Percentiles rank a stretch among this genome's conserved stretches.
Evolutionary conservation across 2,329 filamentous ascomycete genomes (phyloP).

Genomic region (Ceratocystis ficicola): DNA sequence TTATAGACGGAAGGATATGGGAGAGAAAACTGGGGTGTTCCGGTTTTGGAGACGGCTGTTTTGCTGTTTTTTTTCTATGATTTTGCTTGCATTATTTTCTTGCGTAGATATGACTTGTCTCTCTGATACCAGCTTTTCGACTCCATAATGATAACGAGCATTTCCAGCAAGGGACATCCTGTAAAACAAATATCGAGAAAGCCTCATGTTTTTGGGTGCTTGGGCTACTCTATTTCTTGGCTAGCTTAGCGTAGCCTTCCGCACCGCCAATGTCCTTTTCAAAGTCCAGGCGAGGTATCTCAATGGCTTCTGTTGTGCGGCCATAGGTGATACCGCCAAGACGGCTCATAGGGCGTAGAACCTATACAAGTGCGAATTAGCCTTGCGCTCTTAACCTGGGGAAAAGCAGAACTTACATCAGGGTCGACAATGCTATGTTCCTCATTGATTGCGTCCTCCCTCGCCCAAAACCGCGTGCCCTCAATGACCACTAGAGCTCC

Average conservation of each 20-base stretch:
- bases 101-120: conserved; percentile 1
- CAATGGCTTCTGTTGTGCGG: conserved; percentile 54
- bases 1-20: conserved; percentile 5
- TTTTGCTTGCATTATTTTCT: conserved; percentile 9
- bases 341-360: conserved; percentile 63
- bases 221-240: conserved; percentile 5
- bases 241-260: conserved; percentile 45
- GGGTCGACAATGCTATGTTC: conserved; percentile 63
- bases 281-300: conserved; percentile 54
- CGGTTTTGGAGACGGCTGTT: not conserved
- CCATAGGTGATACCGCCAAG: conserved; percentile 81
- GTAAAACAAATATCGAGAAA: not conserved
- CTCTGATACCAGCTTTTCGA: not conserved
- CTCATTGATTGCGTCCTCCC: conserved; percentile 77
- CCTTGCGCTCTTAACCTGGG: not conserved
- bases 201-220: not conserved
- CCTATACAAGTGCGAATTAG: conserved; percentile 29
- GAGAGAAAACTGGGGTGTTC: not conserved
- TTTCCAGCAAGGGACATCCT: not conserved
- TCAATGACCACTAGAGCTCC: conserved; percentile 67
- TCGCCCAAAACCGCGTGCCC: conserved; percentile 75
- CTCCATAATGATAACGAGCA: not conserved
- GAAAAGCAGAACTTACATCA: conserved; percentile 34
- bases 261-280: conserved; percentile 40
- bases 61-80: conserved; percentile 14